Evolutionary conservation across 495 filamentous ascomycete species (phyloP).

Genomic region (Jackrogersella minutella): DNA sequence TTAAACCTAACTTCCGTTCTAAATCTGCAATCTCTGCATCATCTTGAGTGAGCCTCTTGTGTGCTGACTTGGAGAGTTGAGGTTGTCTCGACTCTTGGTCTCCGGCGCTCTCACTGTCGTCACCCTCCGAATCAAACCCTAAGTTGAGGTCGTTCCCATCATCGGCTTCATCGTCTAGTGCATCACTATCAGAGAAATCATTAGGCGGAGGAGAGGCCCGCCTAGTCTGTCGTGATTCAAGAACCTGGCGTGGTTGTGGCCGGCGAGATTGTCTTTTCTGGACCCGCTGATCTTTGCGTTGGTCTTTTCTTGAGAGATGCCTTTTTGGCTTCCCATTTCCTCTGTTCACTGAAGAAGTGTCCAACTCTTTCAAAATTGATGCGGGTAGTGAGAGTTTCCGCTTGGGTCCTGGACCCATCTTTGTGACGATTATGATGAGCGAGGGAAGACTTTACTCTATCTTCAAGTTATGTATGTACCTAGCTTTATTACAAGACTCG

Average conservation of each 20-base stretch:
- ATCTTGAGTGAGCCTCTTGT: conserved; percentile 73
- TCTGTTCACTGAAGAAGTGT: conserved; percentile 15
- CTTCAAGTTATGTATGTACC: background rate
- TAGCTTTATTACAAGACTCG: background rate
- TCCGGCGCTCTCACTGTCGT: conserved; percentile 33
- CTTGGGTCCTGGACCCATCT: conserved; percentile 31
- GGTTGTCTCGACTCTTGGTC: conserved; percentile 43
- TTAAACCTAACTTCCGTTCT: conserved; percentile 89
- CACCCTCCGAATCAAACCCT: conserved; percentile 37
- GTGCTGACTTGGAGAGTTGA: conserved; percentile 64
- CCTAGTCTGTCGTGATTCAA: conserved; percentile 3
- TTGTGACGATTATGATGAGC: background rate
- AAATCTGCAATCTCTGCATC: conserved; percentile 87
- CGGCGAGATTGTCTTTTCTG: conserved; percentile 49
- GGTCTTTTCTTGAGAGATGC: conserved; percentile 56
- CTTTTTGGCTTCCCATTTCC: conserved; percentile 26
- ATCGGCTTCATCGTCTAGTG: conserved; percentile 35
- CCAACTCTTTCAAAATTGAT: conserved; percentile 41
- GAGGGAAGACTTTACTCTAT: background rate
- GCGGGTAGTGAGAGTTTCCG: conserved; percentile 41
- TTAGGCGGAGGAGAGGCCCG: background rate
- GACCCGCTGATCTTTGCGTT: conserved; percentile 57
- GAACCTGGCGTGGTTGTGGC: conserved; percentile 13
- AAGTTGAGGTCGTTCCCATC: conserved; percentile 42
- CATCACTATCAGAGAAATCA: conserved; percentile 19